Conservation (phyloP, 2,329 filamentous ascomycete species). For the Arthrobotrys iridis region DNA sequence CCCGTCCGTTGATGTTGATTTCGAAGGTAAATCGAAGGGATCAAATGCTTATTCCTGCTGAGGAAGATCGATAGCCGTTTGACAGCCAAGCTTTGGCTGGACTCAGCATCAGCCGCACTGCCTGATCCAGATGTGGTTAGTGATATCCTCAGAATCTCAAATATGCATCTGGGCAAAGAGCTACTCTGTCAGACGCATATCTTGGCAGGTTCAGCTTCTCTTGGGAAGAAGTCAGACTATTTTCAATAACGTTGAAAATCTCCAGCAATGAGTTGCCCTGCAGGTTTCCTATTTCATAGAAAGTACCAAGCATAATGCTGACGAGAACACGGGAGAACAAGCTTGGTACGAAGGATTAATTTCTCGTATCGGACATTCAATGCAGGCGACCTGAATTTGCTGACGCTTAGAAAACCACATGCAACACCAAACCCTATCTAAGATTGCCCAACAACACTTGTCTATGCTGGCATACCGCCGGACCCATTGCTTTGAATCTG, state of each 20-base stretch:
- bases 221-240: slow-evolving; percentile 46
- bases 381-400: not conserved
- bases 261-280: slow-evolving; percentile 27
- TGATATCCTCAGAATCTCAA: slow-evolving; percentile 49
- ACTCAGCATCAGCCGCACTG: slow-evolving; percentile 52
- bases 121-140: slow-evolving; percentile 51
- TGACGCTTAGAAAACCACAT: slow-evolving; percentile 7
- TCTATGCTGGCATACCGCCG: not conserved
- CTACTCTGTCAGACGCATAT: slow-evolving; percentile 41
- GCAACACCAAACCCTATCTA: slow-evolving; percentile 12
- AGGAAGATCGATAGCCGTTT: slow-evolving; percentile 38
- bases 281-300: slow-evolving; percentile 1
- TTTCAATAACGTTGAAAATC: slow-evolving; percentile 52
- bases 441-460: slow-evolving; percentile 2
- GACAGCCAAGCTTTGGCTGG: slow-evolving; percentile 32
- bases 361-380: not conserved
- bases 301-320: slow-evolving; percentile 21
- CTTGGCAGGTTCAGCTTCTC: slow-evolving; percentile 51
- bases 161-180: slow-evolving; percentile 20
- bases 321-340: slow-evolving; percentile 16
- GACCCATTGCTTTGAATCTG: not conserved
- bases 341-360: slow-evolving; percentile 3
- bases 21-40: slow-evolving; percentile 14
- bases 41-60: slow-evolving; percentile 30
- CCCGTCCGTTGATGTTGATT: not conserved